Conservation (phyloP, 2,329 filamentous ascomycete genomes). For the Diaporthe caulivora region DNA sequence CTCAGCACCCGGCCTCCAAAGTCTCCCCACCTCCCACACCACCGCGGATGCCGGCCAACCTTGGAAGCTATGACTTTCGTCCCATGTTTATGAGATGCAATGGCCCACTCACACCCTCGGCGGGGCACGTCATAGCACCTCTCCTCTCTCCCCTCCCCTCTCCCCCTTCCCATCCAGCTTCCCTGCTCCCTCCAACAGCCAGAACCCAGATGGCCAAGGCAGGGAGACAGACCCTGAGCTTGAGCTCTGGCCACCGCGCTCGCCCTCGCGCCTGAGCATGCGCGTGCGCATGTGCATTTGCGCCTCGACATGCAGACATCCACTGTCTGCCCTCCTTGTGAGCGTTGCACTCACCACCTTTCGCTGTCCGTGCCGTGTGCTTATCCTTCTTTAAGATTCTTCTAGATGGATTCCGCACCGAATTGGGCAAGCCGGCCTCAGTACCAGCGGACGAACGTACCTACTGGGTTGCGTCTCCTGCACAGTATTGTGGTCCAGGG, state of each 20-base stretch:
- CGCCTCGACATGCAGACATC: background rate
- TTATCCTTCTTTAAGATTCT: slow-evolving; percentile 18
- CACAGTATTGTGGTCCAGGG: background rate
- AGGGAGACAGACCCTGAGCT: slow-evolving; percentile 6
- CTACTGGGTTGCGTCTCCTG: background rate
- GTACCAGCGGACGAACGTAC: too few species aligned
- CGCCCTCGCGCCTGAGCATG: background rate
- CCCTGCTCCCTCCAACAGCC: background rate
- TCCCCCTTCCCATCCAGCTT: background rate
- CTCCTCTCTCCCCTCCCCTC: slow-evolving; percentile 13
- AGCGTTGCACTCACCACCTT: background rate
- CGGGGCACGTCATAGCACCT: slow-evolving; percentile 27
- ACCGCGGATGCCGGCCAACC: slow-evolving; percentile 15
- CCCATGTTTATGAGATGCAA: slow-evolving; percentile 30
- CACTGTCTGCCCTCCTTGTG: background rate
- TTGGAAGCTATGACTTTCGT: slow-evolving; percentile 27
- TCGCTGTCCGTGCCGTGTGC: slow-evolving; percentile 8
- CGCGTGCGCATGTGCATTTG: background rate
- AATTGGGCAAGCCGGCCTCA: background rate
- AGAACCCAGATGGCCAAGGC: background rate
- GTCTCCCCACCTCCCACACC: slow-evolving; percentile 20
- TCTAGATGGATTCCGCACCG: slow-evolving; percentile 15
- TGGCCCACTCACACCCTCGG: slow-evolving; percentile 10
- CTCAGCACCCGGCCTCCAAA: slow-evolving; percentile 3
- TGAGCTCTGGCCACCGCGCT: slow-evolving; percentile 26